These are phyloP conservation scores for Macrophomina pseudophaseolina DNA, from an alignment of 2,329 filamentous ascomycete genomes.

Conservation along the genomic window DNA sequence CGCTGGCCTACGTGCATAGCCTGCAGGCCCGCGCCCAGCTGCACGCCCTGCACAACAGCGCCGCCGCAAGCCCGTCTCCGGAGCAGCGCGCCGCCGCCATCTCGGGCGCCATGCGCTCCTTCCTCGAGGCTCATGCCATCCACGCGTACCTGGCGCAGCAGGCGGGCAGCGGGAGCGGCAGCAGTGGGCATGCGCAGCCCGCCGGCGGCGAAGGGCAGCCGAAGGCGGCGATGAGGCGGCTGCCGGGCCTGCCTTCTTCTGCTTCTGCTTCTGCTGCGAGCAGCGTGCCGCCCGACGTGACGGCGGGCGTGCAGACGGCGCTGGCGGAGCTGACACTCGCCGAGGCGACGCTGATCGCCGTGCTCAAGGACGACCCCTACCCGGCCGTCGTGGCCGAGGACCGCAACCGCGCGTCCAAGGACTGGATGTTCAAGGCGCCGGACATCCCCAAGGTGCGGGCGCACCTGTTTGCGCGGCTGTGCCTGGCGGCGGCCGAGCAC, in stretches of 20 bases:
- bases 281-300: constrained; percentile 45
- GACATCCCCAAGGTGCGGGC: constrained; percentile 88
- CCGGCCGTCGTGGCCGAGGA: constrained; percentile 80
- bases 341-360: constrained; percentile 86
- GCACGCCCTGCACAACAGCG: constrained; percentile 72
- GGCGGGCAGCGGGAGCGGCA: constrained; percentile 40
- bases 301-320: constrained; percentile 50
- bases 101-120: constrained; percentile 73
- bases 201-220: too few species aligned
- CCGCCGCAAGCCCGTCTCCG: constrained; percentile 50
- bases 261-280: too few species aligned
- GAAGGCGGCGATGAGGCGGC: too few species aligned
- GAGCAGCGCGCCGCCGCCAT: constrained; percentile 74
- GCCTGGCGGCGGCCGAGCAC: constrained; percentile 86
- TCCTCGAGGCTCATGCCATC: constrained; percentile 79
- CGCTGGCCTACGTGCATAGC: constrained; percentile 75
- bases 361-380: constrained; percentile 94
- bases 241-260: too few species aligned
- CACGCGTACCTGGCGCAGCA: constrained; percentile 73
- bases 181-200: too few species aligned
- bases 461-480: constrained; percentile 84
- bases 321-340: constrained; percentile 71
- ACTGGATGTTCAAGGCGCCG: constrained; percentile 96
- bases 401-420: constrained; percentile 80
- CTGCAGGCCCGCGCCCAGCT: constrained; percentile 74